Percentiles rank a stretch among this genome's conserved stretches.
Conservation (phyloP, 2,329 filamentous ascomycete species). For the Stagonosporopsis vannaccii region DNA sequence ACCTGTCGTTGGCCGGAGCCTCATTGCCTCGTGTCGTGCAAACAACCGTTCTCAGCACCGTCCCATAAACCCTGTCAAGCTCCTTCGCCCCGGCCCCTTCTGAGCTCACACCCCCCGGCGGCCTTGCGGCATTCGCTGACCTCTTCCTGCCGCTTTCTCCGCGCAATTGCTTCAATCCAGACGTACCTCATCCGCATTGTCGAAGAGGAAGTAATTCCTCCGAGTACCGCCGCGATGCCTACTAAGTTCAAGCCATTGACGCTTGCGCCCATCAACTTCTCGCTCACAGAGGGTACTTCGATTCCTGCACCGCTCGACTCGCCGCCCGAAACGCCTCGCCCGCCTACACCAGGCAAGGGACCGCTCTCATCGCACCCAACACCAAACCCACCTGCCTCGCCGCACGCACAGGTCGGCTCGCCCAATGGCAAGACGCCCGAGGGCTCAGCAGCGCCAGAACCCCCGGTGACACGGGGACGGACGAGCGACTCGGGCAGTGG, state of each 20-base stretch:
- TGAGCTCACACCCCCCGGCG: slow-evolving; percentile 37
- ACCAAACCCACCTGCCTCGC: slow-evolving; percentile 41
- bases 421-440: slow-evolving; percentile 29
- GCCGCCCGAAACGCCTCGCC: slow-evolving; percentile 48
- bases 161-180: slow-evolving; percentile 24
- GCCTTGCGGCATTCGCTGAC: slow-evolving; percentile 23
- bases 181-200: slow-evolving; percentile 19
- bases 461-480: slow-evolving; percentile 27
- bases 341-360: slow-evolving; percentile 49
- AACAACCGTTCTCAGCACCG: slow-evolving; percentile 17
- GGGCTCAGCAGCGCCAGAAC: slow-evolving; percentile 7
- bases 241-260: slow-evolving; percentile 48
- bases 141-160: slow-evolving; percentile 24
- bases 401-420: slow-evolving; percentile 27
- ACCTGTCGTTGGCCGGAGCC: slow-evolving; percentile 6
- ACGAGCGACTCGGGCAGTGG: slow-evolving; percentile 41
- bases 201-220: slow-evolving; percentile 2
- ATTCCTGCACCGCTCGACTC: slow-evolving; percentile 52
- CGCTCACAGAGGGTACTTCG: slow-evolving; percentile 52
- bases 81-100: slow-evolving; percentile 39
- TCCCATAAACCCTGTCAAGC: slow-evolving; percentile 31
- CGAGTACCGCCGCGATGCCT: slow-evolving; percentile 33
- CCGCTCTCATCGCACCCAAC: slow-evolving; percentile 53
- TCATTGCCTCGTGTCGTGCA: slow-evolving; percentile 23
- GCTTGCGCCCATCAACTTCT: slow-evolving; percentile 51